Evolutionary conservation across 495 filamentous ascomycete genomes (phyloP).

Genomic region (Chaetomium fimeti): DNA sequence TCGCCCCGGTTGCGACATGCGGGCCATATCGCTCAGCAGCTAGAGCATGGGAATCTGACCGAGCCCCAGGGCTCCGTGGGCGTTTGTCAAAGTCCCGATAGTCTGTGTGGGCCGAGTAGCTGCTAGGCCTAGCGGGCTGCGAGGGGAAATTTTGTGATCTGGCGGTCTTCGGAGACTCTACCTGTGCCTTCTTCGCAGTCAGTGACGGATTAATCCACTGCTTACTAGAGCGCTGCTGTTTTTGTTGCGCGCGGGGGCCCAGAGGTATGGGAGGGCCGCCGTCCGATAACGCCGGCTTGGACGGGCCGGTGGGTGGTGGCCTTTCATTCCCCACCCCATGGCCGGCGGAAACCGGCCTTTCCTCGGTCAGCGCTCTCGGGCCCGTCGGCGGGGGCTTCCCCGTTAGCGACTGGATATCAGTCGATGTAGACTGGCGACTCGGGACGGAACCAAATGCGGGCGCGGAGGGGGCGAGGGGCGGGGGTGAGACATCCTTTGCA

Average conservation of each 20-base stretch:
- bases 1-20: constrained; percentile 36
- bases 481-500: constrained; percentile 59
- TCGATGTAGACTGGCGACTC: constrained; percentile 41
- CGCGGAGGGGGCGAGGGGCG: constrained; percentile 76
- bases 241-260: constrained; percentile 55
- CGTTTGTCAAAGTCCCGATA: constrained; percentile 43
- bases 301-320: constrained; percentile 45
- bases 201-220: constrained; percentile 61
- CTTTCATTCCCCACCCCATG: constrained; percentile 35
- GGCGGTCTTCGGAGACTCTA: constrained; percentile 45
- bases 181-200: constrained; percentile 41
- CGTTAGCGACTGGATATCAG: constrained; percentile 42
- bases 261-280: constrained; percentile 56
- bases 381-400: constrained; percentile 53
- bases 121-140: constrained; percentile 40
- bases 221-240: constrained; percentile 50
- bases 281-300: constrained; percentile 52
- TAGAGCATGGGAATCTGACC: constrained; percentile 36
- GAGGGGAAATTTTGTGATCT: constrained; percentile 46
- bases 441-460: constrained; percentile 74
- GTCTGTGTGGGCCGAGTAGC: constrained; percentile 39
- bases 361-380: constrained; percentile 50
- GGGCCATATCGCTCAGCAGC: constrained; percentile 37
- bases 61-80: constrained; percentile 49
- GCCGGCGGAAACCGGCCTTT: constrained; percentile 43